phyloP scores from a whole-genome alignment of 257 asterid species.

The Solanum bukasovii region DNA sequence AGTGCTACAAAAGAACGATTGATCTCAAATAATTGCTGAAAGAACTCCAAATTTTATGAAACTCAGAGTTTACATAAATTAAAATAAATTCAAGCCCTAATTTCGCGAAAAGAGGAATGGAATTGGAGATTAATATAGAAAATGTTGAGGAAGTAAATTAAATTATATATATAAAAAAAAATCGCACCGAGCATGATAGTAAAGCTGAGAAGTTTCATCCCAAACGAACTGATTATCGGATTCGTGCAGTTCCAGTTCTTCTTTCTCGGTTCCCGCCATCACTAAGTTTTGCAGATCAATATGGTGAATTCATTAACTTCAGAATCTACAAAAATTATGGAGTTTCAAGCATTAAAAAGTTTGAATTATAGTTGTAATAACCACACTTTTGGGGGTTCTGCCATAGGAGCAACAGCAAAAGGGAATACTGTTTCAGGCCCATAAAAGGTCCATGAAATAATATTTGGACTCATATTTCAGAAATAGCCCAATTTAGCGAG shows the following conservation, averaged over 20 bases:
- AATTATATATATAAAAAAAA: neutral
- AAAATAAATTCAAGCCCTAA: neutral
- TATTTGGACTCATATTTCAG: neutral
- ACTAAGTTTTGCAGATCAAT: neutral
- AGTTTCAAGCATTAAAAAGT: neutral
- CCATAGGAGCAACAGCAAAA: neutral
- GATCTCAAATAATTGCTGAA: neutral
- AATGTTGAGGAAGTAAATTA: neutral
- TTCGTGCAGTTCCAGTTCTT: neutral
- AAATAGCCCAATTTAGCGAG: neutral
- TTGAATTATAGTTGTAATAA: neutral
- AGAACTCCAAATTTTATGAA: neutral
- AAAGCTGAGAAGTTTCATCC: constrained; percentile 80
- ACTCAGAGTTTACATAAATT: neutral
- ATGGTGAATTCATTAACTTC: neutral
- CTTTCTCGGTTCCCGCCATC: constrained; percentile 45
- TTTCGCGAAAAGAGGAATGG: neutral
- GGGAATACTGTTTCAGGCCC: neutral
- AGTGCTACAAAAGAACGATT: constrained; percentile 31
- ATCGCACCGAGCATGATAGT: constrained; percentile 75
- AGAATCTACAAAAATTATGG: neutral
- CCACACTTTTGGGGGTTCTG: neutral
- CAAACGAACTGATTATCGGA: constrained; percentile 54
- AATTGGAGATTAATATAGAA: neutral
- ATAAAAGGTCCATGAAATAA: neutral